A percentile compares a stretch with the other conserved stretches of the same genome.
Evolutionary conservation across 176 grass and related monocot species (phyloP).

Genomic region (Oryza longistaminata): DNA sequence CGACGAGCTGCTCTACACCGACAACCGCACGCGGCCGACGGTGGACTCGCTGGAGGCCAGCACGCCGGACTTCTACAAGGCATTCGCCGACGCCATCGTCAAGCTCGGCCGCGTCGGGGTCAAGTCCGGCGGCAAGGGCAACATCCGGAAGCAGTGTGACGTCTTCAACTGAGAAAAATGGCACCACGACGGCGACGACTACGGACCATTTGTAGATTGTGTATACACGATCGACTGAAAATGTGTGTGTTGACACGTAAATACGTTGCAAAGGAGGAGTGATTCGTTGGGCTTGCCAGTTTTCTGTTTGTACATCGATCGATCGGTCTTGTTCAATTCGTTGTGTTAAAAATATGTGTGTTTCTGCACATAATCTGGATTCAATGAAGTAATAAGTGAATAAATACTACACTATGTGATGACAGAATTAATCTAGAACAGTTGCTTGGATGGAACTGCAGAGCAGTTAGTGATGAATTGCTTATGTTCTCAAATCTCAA

Average conservation of each 20-base stretch:
- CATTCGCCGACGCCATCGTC: conserved; percentile 57
- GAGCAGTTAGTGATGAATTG: neutral
- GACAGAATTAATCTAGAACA: conserved; percentile 16
- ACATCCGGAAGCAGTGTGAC: conserved; percentile 70
- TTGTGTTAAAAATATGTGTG: neutral
- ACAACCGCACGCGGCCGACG: conserved; percentile 48
- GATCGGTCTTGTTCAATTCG: conserved; percentile 23
- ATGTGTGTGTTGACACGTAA: conserved; percentile 7
- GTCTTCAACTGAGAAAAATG: conserved; percentile 61
- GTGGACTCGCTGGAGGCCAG: conserved; percentile 55
- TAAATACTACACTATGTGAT: neutral
- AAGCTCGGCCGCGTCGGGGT: conserved; percentile 71
- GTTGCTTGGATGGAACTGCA: neutral
- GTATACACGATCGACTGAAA: neutral
- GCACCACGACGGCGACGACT: neutral
- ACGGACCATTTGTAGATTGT: neutral
- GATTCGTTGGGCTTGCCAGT: conserved; percentile 5
- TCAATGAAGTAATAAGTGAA: conserved; percentile 2
- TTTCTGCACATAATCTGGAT: conserved; percentile 13
- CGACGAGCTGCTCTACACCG: conserved; percentile 71
- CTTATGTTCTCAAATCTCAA: neutral
- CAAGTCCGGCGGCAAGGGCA: conserved; percentile 63
- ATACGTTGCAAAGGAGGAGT: too few relatives aligned
- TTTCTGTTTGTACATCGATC: neutral
- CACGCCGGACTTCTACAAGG: conserved; percentile 50